Evolutionary conservation across 345 rosid species (phyloP), one percentile per base, ranked within the genome.

Genomic region (Hirschfeldia incana): DNA sequence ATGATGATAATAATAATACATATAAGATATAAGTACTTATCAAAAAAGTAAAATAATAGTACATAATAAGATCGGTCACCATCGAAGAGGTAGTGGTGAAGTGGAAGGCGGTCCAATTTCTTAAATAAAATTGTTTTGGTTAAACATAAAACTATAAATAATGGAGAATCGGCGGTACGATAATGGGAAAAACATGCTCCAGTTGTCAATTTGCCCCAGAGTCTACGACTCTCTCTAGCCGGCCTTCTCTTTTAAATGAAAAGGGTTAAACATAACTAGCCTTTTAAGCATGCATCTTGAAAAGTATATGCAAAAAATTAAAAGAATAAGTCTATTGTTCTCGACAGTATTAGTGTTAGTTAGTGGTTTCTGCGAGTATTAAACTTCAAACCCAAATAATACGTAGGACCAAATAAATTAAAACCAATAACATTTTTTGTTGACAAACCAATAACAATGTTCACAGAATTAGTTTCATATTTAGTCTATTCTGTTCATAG

Each of bases 131-230:
- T 5, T 42, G 11, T 28, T 61, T 53, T 62, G 8, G 58, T 4
- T 30, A 12, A 51, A 39, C 11, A 36, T 36, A n/a, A 30, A 63
- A 51, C 49, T 9, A n/a, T 9, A 58, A 33, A 51, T n/a, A 36
- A 42, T 55, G 66, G 4, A 76, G 60, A 67, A 67, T 59, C 27
- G 30, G 58, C 66, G 77, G 77, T 78, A 61, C 68, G 82, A 72
- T 78, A 66, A 78, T 78, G 82, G 82, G 73, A 59, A 58, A 77
- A 78, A 72, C 82, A 78, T 78, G 77, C 57, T 66, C 73, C 73
- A 78, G 77, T 73, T 78, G 81, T 72, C 81, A 78, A 72, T 78
- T 72, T 65, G 51, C 73, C 81, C 76, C 73, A 44, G 63, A 66
- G n/a, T 78, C 73, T 78, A 78, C 62, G 73, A 71, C 76, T 51